Evolutionary conservation across 768 basidiomycete species (phyloP).

Genomic region (Mycena kentingensis): DNA sequence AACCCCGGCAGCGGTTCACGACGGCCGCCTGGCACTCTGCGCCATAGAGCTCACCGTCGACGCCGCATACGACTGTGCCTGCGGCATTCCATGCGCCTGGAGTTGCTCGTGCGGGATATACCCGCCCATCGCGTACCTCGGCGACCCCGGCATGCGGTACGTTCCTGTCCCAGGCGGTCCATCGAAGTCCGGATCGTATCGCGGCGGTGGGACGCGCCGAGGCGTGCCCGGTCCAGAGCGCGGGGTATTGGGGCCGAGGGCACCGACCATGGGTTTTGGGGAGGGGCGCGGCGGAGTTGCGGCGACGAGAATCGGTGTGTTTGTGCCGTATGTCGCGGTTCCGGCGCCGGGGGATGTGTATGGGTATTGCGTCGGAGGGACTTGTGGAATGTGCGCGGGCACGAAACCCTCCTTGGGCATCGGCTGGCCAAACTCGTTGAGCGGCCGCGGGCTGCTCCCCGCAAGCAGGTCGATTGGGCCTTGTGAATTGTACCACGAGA

Average conservation of each 20-base stretch:
- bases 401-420: constrained; percentile 4
- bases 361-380: background rate
- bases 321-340: background rate
- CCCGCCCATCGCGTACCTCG: constrained; percentile 19
- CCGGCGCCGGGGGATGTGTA: background rate
- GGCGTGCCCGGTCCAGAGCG: background rate
- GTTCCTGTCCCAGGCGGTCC: background rate
- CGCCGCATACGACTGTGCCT: constrained; percentile 10
- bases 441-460: constrained; percentile 1
- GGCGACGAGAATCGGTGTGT: background rate
- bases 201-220: constrained; percentile 14
- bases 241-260: constrained; percentile 2
- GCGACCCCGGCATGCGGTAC: background rate
- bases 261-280: constrained; percentile 1
- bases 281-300: background rate
- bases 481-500: constrained; percentile 30
- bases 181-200: background rate
- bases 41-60: constrained; percentile 11
- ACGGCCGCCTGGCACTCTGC: too few species aligned
- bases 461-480: constrained; percentile 12
- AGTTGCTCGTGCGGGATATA: constrained; percentile 22
- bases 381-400: background rate
- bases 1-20: too few species aligned
- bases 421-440: constrained; percentile 9
- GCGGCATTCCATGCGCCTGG: background rate